Evolutionary conservation across 208 protist species (phyloP).

Genomic region (Naegleria gruberi): DNA sequence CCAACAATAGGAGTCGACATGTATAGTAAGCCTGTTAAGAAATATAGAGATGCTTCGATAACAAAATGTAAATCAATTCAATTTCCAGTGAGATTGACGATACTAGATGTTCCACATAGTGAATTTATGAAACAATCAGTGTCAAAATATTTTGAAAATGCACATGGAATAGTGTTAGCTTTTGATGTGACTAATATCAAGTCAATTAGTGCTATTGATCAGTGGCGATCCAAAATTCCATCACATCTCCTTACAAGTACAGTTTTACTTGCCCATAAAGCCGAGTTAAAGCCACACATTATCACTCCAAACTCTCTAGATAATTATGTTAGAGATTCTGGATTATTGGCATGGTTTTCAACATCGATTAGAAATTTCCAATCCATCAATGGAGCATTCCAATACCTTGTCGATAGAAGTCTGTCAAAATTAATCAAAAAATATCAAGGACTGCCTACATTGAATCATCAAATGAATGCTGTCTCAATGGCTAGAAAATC

Average conservation of each 20-base stretch:
- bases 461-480: neutral
- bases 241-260: neutral
- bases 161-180: neutral
- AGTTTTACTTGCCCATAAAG: neutral
- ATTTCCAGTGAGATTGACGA: neutral
- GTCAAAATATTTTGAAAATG: neutral
- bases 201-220: neutral
- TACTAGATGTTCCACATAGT: neutral
- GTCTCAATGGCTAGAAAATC: neutral
- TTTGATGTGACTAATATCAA: slow-evolving; percentile 1
- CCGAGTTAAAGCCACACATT: neutral
- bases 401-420: neutral
- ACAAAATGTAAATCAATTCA: neutral
- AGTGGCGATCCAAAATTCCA: neutral
- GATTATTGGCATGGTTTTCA: neutral
- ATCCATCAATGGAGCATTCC: neutral
- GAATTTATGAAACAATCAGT: neutral
- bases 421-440: neutral
- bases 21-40: neutral
- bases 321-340: neutral
- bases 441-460: neutral
- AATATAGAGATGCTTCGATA: neutral
- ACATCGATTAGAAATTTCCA: neutral
- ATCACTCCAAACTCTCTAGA: neutral
- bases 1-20: neutral